Base-by-base conservation (phyloP, 257 asterid genomes). In the Nicotiana knightiana region DNA sequence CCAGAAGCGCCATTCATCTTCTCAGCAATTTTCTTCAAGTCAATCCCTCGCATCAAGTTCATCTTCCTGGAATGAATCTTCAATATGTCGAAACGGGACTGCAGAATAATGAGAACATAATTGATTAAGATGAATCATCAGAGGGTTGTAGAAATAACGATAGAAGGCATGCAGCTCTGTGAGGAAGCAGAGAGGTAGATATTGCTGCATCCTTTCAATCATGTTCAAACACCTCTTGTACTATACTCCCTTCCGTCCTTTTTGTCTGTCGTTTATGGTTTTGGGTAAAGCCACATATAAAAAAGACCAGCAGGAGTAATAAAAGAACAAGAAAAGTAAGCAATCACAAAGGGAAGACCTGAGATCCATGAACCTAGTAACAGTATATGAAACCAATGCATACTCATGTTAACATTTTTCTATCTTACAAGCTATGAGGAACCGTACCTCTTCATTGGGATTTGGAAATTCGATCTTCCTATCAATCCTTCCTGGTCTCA, bases 1-100 rank as follows among this genome's bases (percentile, higher is more conserved):
- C 98, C 98, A 37, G 99, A 95, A 62, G 98, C 98, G 54, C 97
- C 98, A 81, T 89, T 91, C 98, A 93, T 93, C 85, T 95, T 95
- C 90, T 91, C 98, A 55, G 98, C 94, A 81, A 95, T 93, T 86
- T 93, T 94, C 89, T 93, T 94, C 80, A 94, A 88, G 84, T 93
- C 98, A 81, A 93, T 93, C 71, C 98, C 98, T 65, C 97, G 90
- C 97, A 91, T 92, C 86, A 93, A 85, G 79, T 93, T 93, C 97
- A 93, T 93, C 82, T 73, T 93, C 90, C 98, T 94, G 4, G 98
- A 93, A 86, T 94, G 98, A 10, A 93, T 93, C 91, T 90, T 94
- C 90, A 94, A 84, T 86, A 94, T 93, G 87, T 94, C 97, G 64
- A 58, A 88, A 78, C 97, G 95, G 81, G 97, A 94, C 98, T 93